Base-by-base conservation (phyloP, 2,329 filamentous ascomycete genomes). In the Stagonosporopsis chrysanthemi region DNA sequence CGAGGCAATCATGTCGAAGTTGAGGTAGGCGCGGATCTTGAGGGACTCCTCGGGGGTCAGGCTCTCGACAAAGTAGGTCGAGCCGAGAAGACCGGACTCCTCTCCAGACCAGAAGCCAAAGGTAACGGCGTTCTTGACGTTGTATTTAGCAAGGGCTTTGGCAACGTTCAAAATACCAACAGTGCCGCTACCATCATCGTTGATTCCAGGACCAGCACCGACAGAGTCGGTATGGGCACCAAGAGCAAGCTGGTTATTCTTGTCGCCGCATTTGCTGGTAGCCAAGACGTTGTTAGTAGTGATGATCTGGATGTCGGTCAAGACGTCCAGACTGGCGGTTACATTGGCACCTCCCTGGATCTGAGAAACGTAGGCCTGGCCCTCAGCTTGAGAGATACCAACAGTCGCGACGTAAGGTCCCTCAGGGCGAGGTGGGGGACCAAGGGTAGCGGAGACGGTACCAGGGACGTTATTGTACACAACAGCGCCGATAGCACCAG, bases 401-500 rank as follows among this genome's bases (percentile, higher is more conserved):
- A 92, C 87, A 1, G 87, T 90, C 0, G 90, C 86, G 5, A 90
- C 80, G 65, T 91, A 86, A 4, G 78, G 69, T 2, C 79, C 79
- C 26, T 78, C 72, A 1, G 78, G 84, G 48, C 86, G 67, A 11
- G 81, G 78, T 0, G 88, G 86, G 0, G 78, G 80, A 11, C 88
- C 90, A 3, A 95, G 80, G 1, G 90, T 93, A 38, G 90, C 91
- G 47, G 83, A 56, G 22, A 71, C 47, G 8, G 40, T 74, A 0
- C 86, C 89, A 1, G 82, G 77, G 2, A 86, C 86, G 64, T 88
- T 89, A 79, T 94, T 92, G 78, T 90, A 93, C 46, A 95, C 81
- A 14, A 95, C 77, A 0, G 88, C 89, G 1, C 87, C 90, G 3
- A 85, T 75, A 5, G 91, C 91, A 19, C 90, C 89, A 1, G 89